Evolutionary conservation across 1,284 basidiomycete genomes (phyloP), one percentile per base, ranked within the genome.

Genomic region (Coniferiporia weirii): DNA sequence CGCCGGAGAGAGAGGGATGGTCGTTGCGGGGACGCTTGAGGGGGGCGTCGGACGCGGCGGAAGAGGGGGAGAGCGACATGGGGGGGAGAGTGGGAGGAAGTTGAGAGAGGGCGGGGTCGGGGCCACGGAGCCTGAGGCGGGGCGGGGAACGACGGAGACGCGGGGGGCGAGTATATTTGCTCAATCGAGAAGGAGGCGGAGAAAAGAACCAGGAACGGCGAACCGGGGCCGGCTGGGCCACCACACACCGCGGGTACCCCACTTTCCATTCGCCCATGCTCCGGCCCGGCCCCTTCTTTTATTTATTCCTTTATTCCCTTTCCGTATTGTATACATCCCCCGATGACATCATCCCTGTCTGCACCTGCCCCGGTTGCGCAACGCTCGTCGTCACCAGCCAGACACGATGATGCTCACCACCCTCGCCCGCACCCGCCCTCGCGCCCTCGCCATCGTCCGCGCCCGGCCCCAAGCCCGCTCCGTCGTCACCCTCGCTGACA

Each of bases 1-100:
- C 40, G 48, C 4, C 20, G 54, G 27, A 47, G 7, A 53, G 52
- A 9, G 34, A 36, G 35, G n/a, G 27, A 2, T 35, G 66, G 61
- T 45, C 13, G 10, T 72, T 73, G 20, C 73, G 66, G 51, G 72
- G 73, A 17, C 72, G 73, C 59, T 73, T 73, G 3, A 67, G 67
- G 44, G 72, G 72, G 0, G 68, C 53, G 22, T 74, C 71, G 20
- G 71, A 66, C 45, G 62, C 48, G 59, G 69, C 73, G 3, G 73
- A 68, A 34, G 72, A 61, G 27, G 73, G 73, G 13, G 72, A 75
- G 56, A 74, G 61, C 13, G 72, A 75, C 73, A 75, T 75, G 50
- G 15, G 36, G n/a, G 51, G 48, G 27, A 46, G 27, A 27, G 27
- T 27, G 27, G 5, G 27, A 5, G 27, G 27, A 27, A 27, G 27